Base-by-base conservation (phyloP, 2,329 filamentous ascomycete genomes). In the Pseudopithomyces chartarum region DNA sequence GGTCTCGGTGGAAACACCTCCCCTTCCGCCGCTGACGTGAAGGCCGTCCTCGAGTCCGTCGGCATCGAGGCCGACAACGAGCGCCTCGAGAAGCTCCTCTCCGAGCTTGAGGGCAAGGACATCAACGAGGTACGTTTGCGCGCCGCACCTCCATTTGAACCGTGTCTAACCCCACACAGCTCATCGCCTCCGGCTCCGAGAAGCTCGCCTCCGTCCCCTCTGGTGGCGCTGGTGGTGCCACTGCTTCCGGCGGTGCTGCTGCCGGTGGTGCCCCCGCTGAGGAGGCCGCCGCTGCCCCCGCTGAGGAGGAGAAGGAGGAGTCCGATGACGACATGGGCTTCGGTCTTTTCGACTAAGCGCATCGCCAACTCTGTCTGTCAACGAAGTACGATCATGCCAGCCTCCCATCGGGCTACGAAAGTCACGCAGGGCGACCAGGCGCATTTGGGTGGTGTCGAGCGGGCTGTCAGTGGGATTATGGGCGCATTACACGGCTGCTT, bases 201-300 rank as follows among this genome's bases (percentile, higher is more conserved):
- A 99, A 99, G 89, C 92, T 99, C 76, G 95, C 95, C 73, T 97
- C 94, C 82, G 94, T 99, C 77, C 93, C 95, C 81, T 92, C 91
- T 76, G 95, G 93, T 75, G 93, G 93, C 81, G 86, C 84, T 76
- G 90, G 85, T 80, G 90, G 84, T 73, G 83, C 82, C 73, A 84
- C 82, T 73, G 85, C 82, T 68, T 74, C 77, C 68, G 81, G 84
- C 79, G 87, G 82, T 77, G 89, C 82, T 76, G 90, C 83, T 75
- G 90, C 82, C 71, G 90, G 82, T 70, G 87, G 81, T 70, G 88
- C 82, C 69, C 66, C 71, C 36, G 70, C 74, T 55, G 77, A 74
- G 57, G 78, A 78, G 69, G 73, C 73, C 68, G 86, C 83, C 65
- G 81, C 79, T 63, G 82, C 85, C 68, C 85, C 84, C 76, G 87